Evolutionary conservation across 495 filamentous ascomycete species (phyloP), one percentile per base, ranked within the genome.

Genomic region (Achaetomiella virescens): DNA sequence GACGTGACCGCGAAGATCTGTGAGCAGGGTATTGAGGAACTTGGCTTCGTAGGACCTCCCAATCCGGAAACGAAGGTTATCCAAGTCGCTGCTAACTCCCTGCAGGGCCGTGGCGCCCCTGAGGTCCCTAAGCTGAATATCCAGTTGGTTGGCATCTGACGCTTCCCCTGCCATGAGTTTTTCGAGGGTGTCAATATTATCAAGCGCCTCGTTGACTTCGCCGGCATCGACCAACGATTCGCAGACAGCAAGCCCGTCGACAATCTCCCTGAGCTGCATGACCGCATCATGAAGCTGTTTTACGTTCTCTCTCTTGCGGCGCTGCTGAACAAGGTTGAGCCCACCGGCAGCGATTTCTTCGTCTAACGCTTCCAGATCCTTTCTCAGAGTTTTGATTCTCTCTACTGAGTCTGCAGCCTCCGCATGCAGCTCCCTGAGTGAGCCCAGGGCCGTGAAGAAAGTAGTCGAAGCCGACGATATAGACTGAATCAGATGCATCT

Each of bases 381-480:
- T 83, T 36, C 93, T 80, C 45, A 99, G 65, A 2, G 78, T 74
- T 66, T 89, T 89, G 38, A 99, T 99, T 48, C 87, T 84, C 11
- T 85, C 80, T 11, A 97, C 92, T 0, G 91, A 96, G 55, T 95
- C 89, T 11, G 90, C 88, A 9, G 93, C 92, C 69, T 99, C 93
- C 0, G 86, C 83, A 66, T 97, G 91, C 27, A 99, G 74, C 62
- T 97, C 91, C 51, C 86, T 81, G 42, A 99, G 77, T 1, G 91
- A 95, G 4, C 95, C 92, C 11, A 99, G 73, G 0, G 95, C 93
- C 0, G 90, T 92, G 65, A 99, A 99, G 74, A 99, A 99, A 0
- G 91, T 96, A 8, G 88, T 89, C 1, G 91, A 96, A 1, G 95
- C 93, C 0, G 86, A 91, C 2, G 92, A 96, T 20, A 99, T 97